Evolutionary conservation across 73 alveolate genomes (phyloP).

Genomic region (Halteria grandinella): DNA sequence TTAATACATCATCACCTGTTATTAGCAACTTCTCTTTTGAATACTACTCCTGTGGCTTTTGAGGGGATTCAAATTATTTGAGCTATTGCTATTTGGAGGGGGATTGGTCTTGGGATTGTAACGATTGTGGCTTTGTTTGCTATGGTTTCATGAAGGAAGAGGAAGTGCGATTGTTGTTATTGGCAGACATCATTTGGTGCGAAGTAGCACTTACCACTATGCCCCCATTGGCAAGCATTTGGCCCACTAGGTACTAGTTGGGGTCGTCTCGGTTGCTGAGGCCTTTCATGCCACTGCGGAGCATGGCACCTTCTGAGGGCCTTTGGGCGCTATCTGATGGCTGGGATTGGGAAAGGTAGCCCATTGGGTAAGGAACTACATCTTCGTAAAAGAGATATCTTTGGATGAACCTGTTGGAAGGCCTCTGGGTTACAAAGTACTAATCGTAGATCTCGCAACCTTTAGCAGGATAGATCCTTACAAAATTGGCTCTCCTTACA

Average conservation of each 20-base stretch:
- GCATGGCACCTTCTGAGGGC: too few species aligned
- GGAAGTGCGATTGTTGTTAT: background rate
- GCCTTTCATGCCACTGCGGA: too few species aligned
- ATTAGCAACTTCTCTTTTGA: constrained; percentile 67
- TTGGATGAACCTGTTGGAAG: constrained; percentile 55
- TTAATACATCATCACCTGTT: constrained; percentile 82
- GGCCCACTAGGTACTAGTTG: too few species aligned
- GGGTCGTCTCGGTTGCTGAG: too few species aligned
- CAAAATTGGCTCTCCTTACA: constrained; percentile 45
- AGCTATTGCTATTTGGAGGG: background rate
- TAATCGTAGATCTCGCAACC: constrained; percentile 60
- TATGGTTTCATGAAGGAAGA: background rate
- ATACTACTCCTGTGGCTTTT: background rate
- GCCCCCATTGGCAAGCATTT: too few species aligned
- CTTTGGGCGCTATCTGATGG: too few species aligned
- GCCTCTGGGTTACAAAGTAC: constrained; percentile 64
- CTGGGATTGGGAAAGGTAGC: constrained; percentile 25
- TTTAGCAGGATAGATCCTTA: constrained; percentile 63
- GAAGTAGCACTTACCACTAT: background rate
- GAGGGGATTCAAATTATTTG: background rate
- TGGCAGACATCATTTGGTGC: background rate
- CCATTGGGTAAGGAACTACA: constrained; percentile 37
- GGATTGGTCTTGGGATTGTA: background rate
- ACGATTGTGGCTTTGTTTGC: background rate
- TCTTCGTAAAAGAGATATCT: constrained; percentile 56